Evolutionary conservation across 768 basidiomycete species (phyloP), one percentile per base, ranked within the genome.

Genomic region (Lactarius pseudohatsudake): DNA sequence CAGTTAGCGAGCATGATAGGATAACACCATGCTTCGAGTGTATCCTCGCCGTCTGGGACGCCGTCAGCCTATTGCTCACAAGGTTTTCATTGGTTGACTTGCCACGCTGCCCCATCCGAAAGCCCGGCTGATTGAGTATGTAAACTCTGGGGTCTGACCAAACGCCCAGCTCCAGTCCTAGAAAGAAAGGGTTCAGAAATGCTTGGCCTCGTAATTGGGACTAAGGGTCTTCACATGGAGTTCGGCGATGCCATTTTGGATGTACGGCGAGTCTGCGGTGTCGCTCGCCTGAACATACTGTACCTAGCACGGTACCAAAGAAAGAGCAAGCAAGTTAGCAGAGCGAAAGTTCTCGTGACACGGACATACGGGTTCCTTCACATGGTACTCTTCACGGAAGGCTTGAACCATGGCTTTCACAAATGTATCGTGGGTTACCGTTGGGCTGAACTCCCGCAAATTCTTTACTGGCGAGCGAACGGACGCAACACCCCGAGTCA

Each of bases 121-220:
- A 20, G 69, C 62, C 5, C 73, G 75, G 36, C 74, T 57, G 7
- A 86, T 50, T 3, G 79, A 79, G 72, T 92, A 91, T 8, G 86
- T 89, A 74, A 99, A 98, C 73, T 96, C 91, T 50, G 96, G 95
- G 0, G 96, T 96, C 73, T 96, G 92, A 0, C 96, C 96, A 72
- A 87, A 97, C 16, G 84, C 80, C 94, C 96, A 98, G 26, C 92
- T 84, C 97, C 97, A 98, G 40, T 83, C 88, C 95, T 96, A 71
- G 15, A 43, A 59, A 56, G 8, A 10, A 45, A 38, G 1, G n/a
- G 34, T 36, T 18, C 45, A 41, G 18, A 53, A 22, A 43, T n/a
- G 28, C n/a, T 55, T 34, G n/a, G 57, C 13, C 7, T 26, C 45
- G 45, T 20, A 30, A 57, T 18, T 10, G 43, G 47, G 43, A 32